Conservation (phyloP, 2,329 filamentous ascomycete genomes). For the Pseudophaeomoniella oleicola region DNA sequence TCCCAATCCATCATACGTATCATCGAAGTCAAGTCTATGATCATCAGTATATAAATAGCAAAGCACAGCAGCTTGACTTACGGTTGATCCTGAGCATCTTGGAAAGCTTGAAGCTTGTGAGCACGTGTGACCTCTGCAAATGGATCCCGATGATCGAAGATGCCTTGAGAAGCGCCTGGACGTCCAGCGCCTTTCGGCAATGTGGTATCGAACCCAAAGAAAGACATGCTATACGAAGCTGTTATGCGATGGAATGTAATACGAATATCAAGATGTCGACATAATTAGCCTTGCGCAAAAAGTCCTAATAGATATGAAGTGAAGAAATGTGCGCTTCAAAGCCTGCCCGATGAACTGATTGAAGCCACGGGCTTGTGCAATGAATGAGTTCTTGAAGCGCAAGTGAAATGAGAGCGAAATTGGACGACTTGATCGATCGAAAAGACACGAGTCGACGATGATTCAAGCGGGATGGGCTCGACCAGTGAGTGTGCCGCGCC, state of each 20-base stretch:
- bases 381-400: too few relatives aligned
- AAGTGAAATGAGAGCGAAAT: too few relatives aligned
- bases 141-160: conserved; percentile 75
- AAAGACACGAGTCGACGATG: too few relatives aligned
- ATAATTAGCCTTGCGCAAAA: too few relatives aligned
- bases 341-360: too few relatives aligned
- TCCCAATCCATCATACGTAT: conserved; percentile 91
- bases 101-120: conserved; percentile 23
- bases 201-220: conserved; percentile 74
- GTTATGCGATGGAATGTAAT: not conserved
- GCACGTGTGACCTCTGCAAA: conserved; percentile 66
- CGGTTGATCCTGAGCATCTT: conserved; percentile 45
- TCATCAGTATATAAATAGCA: conserved; percentile 6
- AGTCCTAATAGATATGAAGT: too few relatives aligned
- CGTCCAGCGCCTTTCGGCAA: conserved; percentile 43
- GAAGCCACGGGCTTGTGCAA: too few relatives aligned
- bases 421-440: not conserved
- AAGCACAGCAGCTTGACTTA: conserved; percentile 42
- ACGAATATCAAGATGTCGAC: not conserved
- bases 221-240: conserved; percentile 50
- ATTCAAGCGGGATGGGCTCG: too few relatives aligned
- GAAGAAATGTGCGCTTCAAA: too few relatives aligned
- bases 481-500: too few relatives aligned
- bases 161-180: conserved; percentile 54
- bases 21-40: conserved; percentile 71